Evolutionary conservation across 2,329 filamentous ascomycete genomes (phyloP).

Genomic region (Calonectria ilicicola): DNA sequence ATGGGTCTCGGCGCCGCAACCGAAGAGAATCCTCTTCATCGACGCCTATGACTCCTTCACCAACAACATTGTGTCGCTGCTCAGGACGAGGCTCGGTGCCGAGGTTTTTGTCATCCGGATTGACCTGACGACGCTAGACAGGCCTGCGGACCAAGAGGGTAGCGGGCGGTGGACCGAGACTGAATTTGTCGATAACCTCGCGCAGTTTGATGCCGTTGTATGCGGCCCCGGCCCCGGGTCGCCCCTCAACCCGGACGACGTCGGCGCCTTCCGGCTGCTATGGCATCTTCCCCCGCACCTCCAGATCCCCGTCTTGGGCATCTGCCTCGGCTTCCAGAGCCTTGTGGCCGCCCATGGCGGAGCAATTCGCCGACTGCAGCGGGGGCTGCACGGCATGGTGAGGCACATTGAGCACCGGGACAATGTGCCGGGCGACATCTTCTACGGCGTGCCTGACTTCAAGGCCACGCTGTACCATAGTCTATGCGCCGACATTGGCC

Average conservation of each 20-base stretch:
- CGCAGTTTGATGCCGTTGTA: conserved; percentile 83
- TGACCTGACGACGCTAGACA: conserved; percentile 63
- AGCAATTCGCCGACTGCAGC: conserved; percentile 72
- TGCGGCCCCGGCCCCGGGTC: conserved; percentile 92
- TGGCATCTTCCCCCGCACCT: conserved; percentile 74
- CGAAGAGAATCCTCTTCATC: conserved; percentile 79
- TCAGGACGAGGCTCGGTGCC: conserved; percentile 76
- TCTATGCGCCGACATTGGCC: conserved; percentile 66
- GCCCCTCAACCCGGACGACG: conserved; percentile 77
- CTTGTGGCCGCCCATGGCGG: conserved; percentile 78
- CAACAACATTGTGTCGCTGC: conserved; percentile 89
- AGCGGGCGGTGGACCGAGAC: conserved; percentile 56
- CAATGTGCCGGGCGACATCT: conserved; percentile 67
- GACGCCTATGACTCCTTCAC: conserved; percentile 98
- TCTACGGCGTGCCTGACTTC: conserved; percentile 69
- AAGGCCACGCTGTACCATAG: conserved; percentile 84
- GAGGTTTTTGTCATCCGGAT: conserved; percentile 66
- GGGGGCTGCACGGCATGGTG: conserved; percentile 87
- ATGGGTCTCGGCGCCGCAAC: conserved; percentile 14
- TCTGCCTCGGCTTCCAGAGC: conserved; percentile 92
- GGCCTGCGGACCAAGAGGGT: conserved; percentile 15
- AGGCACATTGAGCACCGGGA: conserved; percentile 71
- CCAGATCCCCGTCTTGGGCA: conserved; percentile 82
- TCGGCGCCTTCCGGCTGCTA: conserved; percentile 83
- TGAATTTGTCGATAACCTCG: conserved; percentile 52